Conservation (phyloP, 2,329 filamentous ascomycete genomes). For the Xylaria sp. region DNA sequence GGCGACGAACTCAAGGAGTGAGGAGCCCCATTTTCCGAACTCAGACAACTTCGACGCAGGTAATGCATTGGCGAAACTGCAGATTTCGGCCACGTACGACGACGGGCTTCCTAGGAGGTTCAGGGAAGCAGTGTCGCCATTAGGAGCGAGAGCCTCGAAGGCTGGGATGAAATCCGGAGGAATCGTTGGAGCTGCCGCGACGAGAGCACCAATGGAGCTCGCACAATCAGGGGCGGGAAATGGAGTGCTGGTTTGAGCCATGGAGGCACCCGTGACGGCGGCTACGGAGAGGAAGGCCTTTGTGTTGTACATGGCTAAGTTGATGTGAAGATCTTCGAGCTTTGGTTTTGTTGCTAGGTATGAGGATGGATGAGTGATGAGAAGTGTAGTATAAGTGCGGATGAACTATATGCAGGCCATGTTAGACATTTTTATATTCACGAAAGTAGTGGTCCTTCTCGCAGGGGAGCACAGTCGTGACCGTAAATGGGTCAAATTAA, state of each 20-base stretch:
- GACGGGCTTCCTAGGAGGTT: constrained; percentile 1
- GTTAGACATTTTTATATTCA: constrained; percentile 1
- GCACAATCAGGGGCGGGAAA: constrained; percentile 4
- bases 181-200: constrained; percentile 1
- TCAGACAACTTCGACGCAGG: constrained; percentile 1
- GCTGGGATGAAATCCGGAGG: background rate
- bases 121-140: background rate
- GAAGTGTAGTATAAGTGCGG: background rate
- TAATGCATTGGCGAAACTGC: background rate
- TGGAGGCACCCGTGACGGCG: constrained; percentile 18
- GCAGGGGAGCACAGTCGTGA: background rate
- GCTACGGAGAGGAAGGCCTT: constrained; percentile 25
- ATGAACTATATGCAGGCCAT: background rate
- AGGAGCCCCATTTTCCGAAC: constrained; percentile 12
- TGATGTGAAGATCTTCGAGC: background rate
- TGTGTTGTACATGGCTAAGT: constrained; percentile 23
- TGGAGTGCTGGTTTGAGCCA: constrained; percentile 13
- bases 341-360: background rate
- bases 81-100: constrained; percentile 5
- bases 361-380: background rate
- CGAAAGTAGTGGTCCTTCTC: background rate
- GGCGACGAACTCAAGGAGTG: constrained; percentile 18
- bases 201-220: background rate
- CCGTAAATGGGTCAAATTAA: background rate
- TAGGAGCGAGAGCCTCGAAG: background rate